Evolutionary conservation across 495 filamentous ascomycete genomes (phyloP).

Genomic region (Penicillium daleae): DNA sequence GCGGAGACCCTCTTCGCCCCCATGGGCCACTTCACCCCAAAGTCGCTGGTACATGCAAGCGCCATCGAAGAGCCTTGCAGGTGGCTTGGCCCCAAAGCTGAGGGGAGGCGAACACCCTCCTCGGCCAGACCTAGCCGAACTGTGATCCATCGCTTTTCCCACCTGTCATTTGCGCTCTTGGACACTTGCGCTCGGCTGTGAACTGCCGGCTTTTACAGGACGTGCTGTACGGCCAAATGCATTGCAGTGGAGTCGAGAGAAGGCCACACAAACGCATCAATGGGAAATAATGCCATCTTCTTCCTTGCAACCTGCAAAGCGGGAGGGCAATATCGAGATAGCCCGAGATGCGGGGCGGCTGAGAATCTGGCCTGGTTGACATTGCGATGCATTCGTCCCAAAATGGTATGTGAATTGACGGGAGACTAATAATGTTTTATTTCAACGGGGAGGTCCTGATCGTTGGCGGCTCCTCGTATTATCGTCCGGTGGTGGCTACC

Average conservation of each 20-base stretch:
- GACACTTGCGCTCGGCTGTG: not conserved
- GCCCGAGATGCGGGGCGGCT: not conserved
- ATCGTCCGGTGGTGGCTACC: not conserved
- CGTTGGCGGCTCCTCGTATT: not conserved
- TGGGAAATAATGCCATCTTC: not conserved
- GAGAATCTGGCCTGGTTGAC: not conserved
- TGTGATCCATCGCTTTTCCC: not conserved
- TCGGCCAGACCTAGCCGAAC: not conserved
- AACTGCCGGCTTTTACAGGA: not conserved
- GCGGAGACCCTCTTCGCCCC: not conserved
- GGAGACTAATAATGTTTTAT: not conserved
- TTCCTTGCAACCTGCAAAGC: too few species aligned
- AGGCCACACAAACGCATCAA: not conserved
- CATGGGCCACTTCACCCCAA: not conserved
- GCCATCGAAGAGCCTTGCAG: constrained; percentile 1
- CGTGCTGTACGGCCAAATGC: not conserved
- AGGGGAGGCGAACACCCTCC: not conserved
- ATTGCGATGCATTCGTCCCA: not conserved
- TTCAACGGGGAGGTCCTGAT: not conserved
- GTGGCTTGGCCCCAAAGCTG: constrained; percentile 5
- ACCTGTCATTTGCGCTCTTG: not conserved
- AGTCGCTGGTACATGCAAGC: not conserved
- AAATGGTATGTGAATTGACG: not conserved
- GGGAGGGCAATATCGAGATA: not conserved
- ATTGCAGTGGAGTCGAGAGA: not conserved